Base-by-base conservation (phyloP, 2,329 filamentous ascomycete species). In the Nemania diffusa region DNA sequence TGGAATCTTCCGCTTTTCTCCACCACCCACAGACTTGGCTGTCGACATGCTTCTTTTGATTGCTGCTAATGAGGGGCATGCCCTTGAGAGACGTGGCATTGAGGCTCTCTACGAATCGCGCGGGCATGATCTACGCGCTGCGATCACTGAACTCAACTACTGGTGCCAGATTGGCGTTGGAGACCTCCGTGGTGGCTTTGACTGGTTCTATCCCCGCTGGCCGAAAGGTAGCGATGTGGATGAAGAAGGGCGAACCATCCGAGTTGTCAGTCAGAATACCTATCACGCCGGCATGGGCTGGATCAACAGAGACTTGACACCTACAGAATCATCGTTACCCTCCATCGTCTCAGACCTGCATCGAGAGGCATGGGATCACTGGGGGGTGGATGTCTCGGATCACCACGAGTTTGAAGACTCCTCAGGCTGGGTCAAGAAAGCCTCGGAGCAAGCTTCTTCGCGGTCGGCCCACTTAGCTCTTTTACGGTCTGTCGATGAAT, bases 91-190 rank as follows among this genome's bases (percentile, higher is more conserved):
- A 46, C 78, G 87, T 27, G 88, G 92, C 0, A 85, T 97, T 0
- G 83, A 85, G 58, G 82, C 87, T 6, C 84, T 99, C 2, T 97
- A 94, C 74, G 83, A 85, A 60, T 88, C 88, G 15, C 91, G 92
- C 60, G 78, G 85, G 1, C 80, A 85, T 29, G 96, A 99, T 77
- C 81, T 99, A 13, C 90, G 96, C 62, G 93, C 91, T 24, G 90
- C 91, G 1, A 88, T 99, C 56, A 90, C 87, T 63, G 94, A 98
- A 68, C 85, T 99, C 29, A 91, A 97, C 77, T 96, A 97, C 77
- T 99, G 95, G 95, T 99, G 97, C 77, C 96, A 99, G 78, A 94
- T 98, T 80, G 93, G 91, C 0, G 89, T 99, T 9, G 97, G 96
- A 5, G 96, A 97, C 76, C 84, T 88, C n/a, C 92, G 92, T 72